Conservation (phyloP, 495 filamentous ascomycete genomes). For the Gamarada debralockiae region DNA sequence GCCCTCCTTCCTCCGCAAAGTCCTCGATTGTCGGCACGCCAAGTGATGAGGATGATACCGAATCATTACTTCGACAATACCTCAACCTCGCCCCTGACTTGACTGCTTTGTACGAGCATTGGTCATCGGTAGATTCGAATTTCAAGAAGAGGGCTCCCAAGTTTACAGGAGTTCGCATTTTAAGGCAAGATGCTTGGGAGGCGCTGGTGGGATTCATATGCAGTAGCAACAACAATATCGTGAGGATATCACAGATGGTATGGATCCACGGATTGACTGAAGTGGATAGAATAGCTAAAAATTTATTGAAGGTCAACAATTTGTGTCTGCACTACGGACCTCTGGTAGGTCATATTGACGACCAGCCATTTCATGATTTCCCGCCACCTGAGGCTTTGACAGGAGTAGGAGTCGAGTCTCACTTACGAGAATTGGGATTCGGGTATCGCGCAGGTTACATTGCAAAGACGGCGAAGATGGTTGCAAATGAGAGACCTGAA, state of each 20-base stretch:
- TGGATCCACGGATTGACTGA: not conserved
- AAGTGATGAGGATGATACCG: slow-evolving; percentile 52
- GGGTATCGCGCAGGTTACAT: slow-evolving; percentile 95
- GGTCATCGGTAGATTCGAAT: slow-evolving; percentile 81
- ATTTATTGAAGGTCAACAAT: slow-evolving; percentile 61
- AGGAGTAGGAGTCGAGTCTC: slow-evolving; percentile 63
- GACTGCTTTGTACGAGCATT: slow-evolving; percentile 74
- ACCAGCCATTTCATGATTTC: slow-evolving; percentile 80
- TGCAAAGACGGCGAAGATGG: slow-evolving; percentile 72
- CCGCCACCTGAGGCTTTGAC: slow-evolving; percentile 70
- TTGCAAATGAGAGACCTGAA: slow-evolving; percentile 58
- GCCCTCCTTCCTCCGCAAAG: slow-evolving; percentile 25
- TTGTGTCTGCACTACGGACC: slow-evolving; percentile 83
- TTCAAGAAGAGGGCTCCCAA: slow-evolving; percentile 84
- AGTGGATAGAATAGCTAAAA: not conserved
- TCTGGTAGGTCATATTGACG: slow-evolving; percentile 65
- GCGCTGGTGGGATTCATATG: slow-evolving; percentile 92
- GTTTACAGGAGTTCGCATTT: slow-evolving; percentile 90
- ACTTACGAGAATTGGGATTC: slow-evolving; percentile 81
- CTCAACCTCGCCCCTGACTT: slow-evolving; percentile 77
- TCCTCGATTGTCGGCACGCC: not conserved
- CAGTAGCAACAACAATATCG: slow-evolving; percentile 98
- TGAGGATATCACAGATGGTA: slow-evolving; percentile 90
- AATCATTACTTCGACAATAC: slow-evolving; percentile 68
- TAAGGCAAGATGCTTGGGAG: slow-evolving; percentile 96